Evolutionary conservation across 1,284 basidiomycete species (phyloP), one percentile per base, ranked within the genome.

Genomic region (Irpex rosettiformis): DNA sequence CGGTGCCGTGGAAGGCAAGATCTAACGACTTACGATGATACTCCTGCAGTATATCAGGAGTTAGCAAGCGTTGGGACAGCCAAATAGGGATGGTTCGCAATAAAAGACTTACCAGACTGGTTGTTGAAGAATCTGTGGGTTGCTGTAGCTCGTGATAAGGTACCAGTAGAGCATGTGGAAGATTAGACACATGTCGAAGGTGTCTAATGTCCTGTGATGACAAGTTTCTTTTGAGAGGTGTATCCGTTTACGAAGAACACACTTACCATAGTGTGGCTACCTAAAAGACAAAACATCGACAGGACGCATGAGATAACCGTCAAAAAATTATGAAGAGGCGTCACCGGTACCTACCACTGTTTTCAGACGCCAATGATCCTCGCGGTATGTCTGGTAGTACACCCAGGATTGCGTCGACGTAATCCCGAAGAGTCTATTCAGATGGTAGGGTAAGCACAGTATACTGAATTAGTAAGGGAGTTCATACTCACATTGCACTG

Each of bases 371-470:
- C 62, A 45, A 10, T 68, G 65, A 64, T 86, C 84, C 10, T 67
- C 70, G 2, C 73, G 69, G 37, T 67, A 72, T 27, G 72, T 66
- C 56, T 73, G 71, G 64, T 79, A 84, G 67, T 81, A 86, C 13
- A 77, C 73, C 60, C 74, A 81, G 3, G 79, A 78, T 65, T 85
- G 84, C 8, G 77, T 72, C 58, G 79, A 82, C 6, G 82, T 84
- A 3, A 85, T 68, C 2, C 84, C 84, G 75, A 80, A 86, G 10
- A 86, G 68, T 24, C 83, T 85, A 52, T 25, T n/a, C n/a, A 8
- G 18, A 30, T 13, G 3, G 3, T 13, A 22, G 21, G 2, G 8
- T 22, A 24, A 52, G 21, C 11, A n/a, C n/a, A n/a, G n/a, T n/a
- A n/a, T n/a, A n/a, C n/a, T n/a, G n/a, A n/a, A n/a, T n/a, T n/a